Evolutionary conservation across 345 rosid species (phyloP).

Genomic region (thale cress (Arabidopsis thaliana)): DNA sequence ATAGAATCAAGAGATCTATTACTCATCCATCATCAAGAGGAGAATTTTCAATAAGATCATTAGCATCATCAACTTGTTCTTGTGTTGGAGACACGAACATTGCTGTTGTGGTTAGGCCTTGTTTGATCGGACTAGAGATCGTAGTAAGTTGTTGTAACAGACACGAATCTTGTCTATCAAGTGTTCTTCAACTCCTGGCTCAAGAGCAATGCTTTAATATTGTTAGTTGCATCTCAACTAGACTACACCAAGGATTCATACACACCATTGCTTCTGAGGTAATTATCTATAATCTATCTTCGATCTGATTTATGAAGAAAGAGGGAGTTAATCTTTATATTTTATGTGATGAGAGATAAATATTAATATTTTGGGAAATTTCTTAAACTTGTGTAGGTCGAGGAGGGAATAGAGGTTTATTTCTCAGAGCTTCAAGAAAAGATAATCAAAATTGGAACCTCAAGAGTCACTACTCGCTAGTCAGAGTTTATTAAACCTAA

Average conservation of each 20-base stretch:
- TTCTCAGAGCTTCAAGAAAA: slow-evolving; percentile 27
- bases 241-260: slow-evolving; percentile 13
- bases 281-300: not conserved
- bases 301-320: not conserved
- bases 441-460: slow-evolving; percentile 17
- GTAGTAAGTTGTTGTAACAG: slow-evolving; percentile 38
- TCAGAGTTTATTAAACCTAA: too few species aligned
- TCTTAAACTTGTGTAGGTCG: slow-evolving; percentile 27
- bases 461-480: too few species aligned
- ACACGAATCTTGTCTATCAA: slow-evolving; percentile 30
- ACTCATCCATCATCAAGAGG: slow-evolving; percentile 8
- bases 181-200: slow-evolving; percentile 32
- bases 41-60: slow-evolving; percentile 7
- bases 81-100: slow-evolving; percentile 37
- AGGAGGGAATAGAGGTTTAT: slow-evolving; percentile 21
- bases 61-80: slow-evolving; percentile 35
- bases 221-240: slow-evolving; percentile 38
- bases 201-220: slow-evolving; percentile 38
- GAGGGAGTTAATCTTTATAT: not conserved
- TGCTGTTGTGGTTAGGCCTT: slow-evolving; percentile 27
- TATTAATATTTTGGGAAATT: not conserved
- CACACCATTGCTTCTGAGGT: slow-evolving; percentile 42
- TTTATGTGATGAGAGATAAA: not conserved
- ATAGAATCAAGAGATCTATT: slow-evolving; percentile 30
- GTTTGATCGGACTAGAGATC: slow-evolving; percentile 37